phyloP scores from a whole-genome alignment of 805 yeast genomes.

The Jamesozyma lodderae region DNA sequence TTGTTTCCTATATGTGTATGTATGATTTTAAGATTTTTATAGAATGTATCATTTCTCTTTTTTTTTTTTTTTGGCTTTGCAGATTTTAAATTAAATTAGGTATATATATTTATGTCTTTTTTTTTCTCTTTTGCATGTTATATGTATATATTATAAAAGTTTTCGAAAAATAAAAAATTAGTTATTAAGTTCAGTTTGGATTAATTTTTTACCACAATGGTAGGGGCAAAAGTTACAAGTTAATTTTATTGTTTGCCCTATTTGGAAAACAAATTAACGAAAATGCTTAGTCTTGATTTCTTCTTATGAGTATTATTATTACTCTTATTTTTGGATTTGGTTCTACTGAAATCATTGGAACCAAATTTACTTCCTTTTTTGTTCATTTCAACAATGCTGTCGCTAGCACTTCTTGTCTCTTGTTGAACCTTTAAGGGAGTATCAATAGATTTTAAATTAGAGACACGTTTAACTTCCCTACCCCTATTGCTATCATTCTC shows the following conservation, averaged over 20 bases:
- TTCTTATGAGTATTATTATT: conserved; percentile 12
- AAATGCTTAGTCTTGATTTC: conserved; percentile 16
- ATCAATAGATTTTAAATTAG: background rate
- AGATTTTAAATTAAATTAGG: background rate
- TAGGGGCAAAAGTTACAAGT: background rate
- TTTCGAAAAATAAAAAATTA: background rate
- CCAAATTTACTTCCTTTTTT: too few relatives aligned
- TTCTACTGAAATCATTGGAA: too few relatives aligned
- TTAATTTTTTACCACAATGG: background rate
- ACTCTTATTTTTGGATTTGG: conserved; percentile 2
- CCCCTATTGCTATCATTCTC: background rate
- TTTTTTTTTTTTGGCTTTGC: background rate
- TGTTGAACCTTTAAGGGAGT: background rate
- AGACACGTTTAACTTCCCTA: background rate
- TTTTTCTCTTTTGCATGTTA: background rate
- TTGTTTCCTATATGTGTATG: background rate
- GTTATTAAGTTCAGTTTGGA: background rate
- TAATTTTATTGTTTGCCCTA: conserved; percentile 1
- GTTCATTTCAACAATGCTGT: conserved; percentile 13
- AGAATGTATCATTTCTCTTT: background rate
- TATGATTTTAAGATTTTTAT: background rate
- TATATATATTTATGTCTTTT: background rate
- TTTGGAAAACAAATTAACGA: conserved; percentile 13
- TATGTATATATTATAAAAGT: too few relatives aligned
- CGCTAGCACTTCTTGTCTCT: conserved; percentile 20